Base-by-base conservation (phyloP, 139 green algal species). In the Chlorella sp. region DNA sequence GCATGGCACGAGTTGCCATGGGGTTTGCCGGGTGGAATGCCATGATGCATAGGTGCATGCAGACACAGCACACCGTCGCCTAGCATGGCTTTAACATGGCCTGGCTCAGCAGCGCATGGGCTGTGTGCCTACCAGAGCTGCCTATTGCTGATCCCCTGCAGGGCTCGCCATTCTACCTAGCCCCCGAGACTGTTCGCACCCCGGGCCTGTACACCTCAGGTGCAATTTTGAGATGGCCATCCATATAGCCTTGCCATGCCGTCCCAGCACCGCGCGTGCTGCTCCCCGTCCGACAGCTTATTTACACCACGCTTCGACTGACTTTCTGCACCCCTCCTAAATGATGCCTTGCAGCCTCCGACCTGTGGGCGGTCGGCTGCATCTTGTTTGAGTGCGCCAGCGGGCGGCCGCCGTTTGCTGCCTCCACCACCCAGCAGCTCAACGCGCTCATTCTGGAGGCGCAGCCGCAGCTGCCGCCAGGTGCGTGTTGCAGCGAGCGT, bases 321-420 rank as follows among this genome's bases (percentile, higher is more conserved):
- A n/a, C n/a, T n/a, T n/a, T n/a, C n/a, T n/a, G n/a, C n/a, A n/a
- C n/a, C n/a, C n/a, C n/a, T n/a, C n/a, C n/a, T n/a, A n/a, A n/a
- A n/a, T n/a, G n/a, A n/a, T n/a, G n/a, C n/a, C n/a, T 58, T 54
- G 41, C 73, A 68, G 73, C 83, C n/a, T 95, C 90, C 3, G 97
- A 99, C 89, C 88, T 99, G 48, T 99, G 94, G 93, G 92, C 94
- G 0, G 88, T 99, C 3, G 97, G 97, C 32, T 98, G 95, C 87
- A 90, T 99, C 51, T 91, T 99, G 75, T 98, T 98, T 83, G 95
- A 99, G 89, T 97, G 93, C 81, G 90, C 90, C 22, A 92, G 94
- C 32, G 97, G 97, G 4, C 82, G 88, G 7, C 95, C 95, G 38
- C 96, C 96, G 54, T 99, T 99, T 86, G 80, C 96, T 30, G 93